phyloP scores from a whole-genome alignment of 805 yeast genomes.

The Yamadazyma laniorum region DNA sequence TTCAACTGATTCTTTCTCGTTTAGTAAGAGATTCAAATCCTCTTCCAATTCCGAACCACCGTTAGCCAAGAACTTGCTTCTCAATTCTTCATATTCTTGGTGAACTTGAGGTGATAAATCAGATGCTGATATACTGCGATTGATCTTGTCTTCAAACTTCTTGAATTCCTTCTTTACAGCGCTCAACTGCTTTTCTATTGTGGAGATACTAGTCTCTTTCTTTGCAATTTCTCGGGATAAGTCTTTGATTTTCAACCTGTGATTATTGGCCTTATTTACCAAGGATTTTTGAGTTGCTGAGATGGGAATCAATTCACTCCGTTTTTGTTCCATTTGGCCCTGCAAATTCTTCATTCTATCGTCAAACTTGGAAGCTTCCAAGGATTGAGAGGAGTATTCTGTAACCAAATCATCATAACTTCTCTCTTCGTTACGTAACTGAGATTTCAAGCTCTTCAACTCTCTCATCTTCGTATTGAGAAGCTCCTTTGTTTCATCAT shows the following conservation, averaged over 20 bases:
- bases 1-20: slow-evolving; percentile 45
- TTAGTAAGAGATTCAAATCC: slow-evolving; percentile 37
- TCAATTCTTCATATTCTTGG: slow-evolving; percentile 55
- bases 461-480: slow-evolving; percentile 35
- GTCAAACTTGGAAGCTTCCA: slow-evolving; percentile 42
- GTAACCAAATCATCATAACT: slow-evolving; percentile 27
- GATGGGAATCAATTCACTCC: slow-evolving; percentile 58
- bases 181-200: slow-evolving; percentile 47
- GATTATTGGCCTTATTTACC: slow-evolving; percentile 44
- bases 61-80: slow-evolving; percentile 52
- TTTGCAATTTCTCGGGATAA: slow-evolving; percentile 51
- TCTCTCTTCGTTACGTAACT: slow-evolving; percentile 26
- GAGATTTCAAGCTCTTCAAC: slow-evolving; percentile 33
- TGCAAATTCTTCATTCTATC: slow-evolving; percentile 34
- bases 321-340: slow-evolving; percentile 43
- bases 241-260: slow-evolving; percentile 48
- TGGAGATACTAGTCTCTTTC: slow-evolving; percentile 44
- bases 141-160: slow-evolving; percentile 27
- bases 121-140: slow-evolving; percentile 16
- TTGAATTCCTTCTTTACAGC: slow-evolving; percentile 34
- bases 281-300: slow-evolving; percentile 54
- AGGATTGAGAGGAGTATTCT: slow-evolving; percentile 46
- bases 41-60: slow-evolving; percentile 61
- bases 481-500: slow-evolving; percentile 31
- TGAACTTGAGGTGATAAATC: slow-evolving; percentile 38